Conservation (phyloP, 2,329 filamentous ascomycete species). For the Fusarium austroafricanum region DNA sequence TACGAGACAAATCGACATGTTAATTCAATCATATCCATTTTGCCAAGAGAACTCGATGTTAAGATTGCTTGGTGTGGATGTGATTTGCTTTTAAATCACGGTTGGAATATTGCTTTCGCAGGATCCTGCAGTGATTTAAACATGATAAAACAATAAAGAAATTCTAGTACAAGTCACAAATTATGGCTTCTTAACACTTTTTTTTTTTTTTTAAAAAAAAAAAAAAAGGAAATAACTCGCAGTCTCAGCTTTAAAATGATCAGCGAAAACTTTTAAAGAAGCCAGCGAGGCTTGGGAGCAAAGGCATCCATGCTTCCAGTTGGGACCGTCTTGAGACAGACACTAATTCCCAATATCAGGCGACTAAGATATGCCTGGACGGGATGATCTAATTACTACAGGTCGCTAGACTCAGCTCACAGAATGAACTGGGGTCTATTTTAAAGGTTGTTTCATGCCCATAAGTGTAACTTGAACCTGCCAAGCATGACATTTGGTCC, state of each 20-base stretch:
- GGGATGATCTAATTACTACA: background rate
- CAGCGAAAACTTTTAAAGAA: background rate
- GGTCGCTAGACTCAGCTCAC: background rate
- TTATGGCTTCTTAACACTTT: background rate
- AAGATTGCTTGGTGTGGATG: background rate
- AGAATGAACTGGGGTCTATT: background rate
- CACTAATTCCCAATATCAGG: background rate
- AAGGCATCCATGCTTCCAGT: background rate
- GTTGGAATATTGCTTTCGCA: background rate
- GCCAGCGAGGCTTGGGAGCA: background rate
- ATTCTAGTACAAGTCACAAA: too few species aligned
- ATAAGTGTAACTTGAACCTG: background rate
- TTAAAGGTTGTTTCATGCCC: background rate
- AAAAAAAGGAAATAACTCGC: too few species aligned
- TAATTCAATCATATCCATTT: background rate
- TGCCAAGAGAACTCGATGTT: background rate
- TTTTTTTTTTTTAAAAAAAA: too few species aligned
- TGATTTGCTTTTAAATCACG: background rate
- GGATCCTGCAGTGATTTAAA: background rate
- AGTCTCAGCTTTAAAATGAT: background rate
- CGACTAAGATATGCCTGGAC: background rate
- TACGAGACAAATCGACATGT: background rate
- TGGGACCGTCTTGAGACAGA: background rate
- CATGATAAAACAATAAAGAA: background rate
- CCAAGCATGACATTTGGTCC: too few species aligned